These are phyloP conservation scores for Cercospora sp. DNA, from an alignment of 2,329 filamentous ascomycete species.

Conservation along the genomic window DNA sequence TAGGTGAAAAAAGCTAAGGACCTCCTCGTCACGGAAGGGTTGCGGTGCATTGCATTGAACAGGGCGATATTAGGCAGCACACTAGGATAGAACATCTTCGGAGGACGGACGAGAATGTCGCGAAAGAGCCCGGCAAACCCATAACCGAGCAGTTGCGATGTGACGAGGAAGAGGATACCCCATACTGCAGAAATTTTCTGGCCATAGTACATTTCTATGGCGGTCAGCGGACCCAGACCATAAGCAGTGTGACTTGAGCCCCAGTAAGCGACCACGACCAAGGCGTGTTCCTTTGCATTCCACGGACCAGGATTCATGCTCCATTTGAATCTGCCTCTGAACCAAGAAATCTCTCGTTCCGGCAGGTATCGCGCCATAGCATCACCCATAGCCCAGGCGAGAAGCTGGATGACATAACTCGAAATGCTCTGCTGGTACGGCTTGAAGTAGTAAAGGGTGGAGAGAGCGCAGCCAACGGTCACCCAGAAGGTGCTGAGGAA, in stretches of 20 bases:
- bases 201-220: constrained; percentile 23
- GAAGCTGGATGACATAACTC: constrained; percentile 17
- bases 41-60: constrained; percentile 25
- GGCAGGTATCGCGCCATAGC: constrained; percentile 28
- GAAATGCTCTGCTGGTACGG: constrained; percentile 17
- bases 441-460: constrained; percentile 25
- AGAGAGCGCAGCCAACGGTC: constrained; percentile 19
- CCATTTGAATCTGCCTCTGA: constrained; percentile 33
- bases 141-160: constrained; percentile 60
- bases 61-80: constrained; percentile 18
- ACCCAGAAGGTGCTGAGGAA: constrained; percentile 23
- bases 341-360: constrained; percentile 27
- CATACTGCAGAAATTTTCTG: constrained; percentile 15
- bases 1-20: constrained; percentile 17
- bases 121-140: constrained; percentile 79
- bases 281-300: constrained; percentile 40
- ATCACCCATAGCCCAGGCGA: constrained; percentile 23
- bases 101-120: constrained; percentile 76
- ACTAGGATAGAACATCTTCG: constrained; percentile 81
- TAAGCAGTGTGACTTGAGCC: constrained; percentile 24
- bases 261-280: constrained; percentile 40
- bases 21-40: constrained; percentile 18
- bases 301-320: constrained; percentile 38
- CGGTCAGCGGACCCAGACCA: constrained; percentile 21
- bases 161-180: constrained; percentile 22